Conservation (phyloP, 495 filamentous ascomycete genomes). For the Aspergillus avenaceus region DNA sequence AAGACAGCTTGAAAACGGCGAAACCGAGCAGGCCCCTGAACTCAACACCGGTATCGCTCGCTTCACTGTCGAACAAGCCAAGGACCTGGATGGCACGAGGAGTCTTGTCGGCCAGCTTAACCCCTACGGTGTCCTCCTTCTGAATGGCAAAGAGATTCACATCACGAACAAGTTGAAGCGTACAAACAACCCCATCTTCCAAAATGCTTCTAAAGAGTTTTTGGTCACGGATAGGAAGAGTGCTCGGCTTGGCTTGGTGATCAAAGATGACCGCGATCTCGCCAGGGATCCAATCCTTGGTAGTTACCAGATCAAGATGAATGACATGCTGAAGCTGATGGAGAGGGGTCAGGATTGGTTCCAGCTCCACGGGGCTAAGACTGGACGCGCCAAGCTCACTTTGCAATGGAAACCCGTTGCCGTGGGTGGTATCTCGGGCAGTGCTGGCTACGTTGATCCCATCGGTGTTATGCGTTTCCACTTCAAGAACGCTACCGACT, state of each 20-base stretch:
- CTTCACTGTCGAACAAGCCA: conserved; percentile 91
- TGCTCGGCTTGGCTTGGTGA: conserved; percentile 80
- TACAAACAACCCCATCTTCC: conserved; percentile 93
- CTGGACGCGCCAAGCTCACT: conserved; percentile 81
- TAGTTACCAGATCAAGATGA: conserved; percentile 87
- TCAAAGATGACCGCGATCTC: conserved; percentile 93
- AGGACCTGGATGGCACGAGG: conserved; percentile 89
- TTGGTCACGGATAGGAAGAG: conserved; percentile 88
- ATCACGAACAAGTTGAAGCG: conserved; percentile 85
- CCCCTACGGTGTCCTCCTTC: conserved; percentile 79
- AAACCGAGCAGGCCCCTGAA: conserved; percentile 74
- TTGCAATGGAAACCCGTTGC: conserved; percentile 94
- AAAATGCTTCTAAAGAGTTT: conserved; percentile 84
- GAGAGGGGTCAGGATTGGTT: conserved; percentile 95
- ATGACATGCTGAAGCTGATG: conserved; percentile 89
- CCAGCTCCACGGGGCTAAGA: conserved; percentile 75
- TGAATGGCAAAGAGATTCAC: conserved; percentile 88
- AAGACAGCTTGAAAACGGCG: conserved; percentile 68
- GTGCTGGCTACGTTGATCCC: conserved; percentile 86
- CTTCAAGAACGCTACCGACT: conserved; percentile 73
- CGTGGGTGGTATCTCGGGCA: conserved; percentile 68
- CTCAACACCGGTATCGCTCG: conserved; percentile 88
- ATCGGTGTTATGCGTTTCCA: conserved; percentile 94
- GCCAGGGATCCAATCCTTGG: conserved; percentile 80
- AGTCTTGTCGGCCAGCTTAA: conserved; percentile 84